A percentile compares a stretch with the other conserved stretches of the same genome.
Conservation (phyloP, 1,284 basidiomycete species). For the Tylopilus sp. region DNA sequence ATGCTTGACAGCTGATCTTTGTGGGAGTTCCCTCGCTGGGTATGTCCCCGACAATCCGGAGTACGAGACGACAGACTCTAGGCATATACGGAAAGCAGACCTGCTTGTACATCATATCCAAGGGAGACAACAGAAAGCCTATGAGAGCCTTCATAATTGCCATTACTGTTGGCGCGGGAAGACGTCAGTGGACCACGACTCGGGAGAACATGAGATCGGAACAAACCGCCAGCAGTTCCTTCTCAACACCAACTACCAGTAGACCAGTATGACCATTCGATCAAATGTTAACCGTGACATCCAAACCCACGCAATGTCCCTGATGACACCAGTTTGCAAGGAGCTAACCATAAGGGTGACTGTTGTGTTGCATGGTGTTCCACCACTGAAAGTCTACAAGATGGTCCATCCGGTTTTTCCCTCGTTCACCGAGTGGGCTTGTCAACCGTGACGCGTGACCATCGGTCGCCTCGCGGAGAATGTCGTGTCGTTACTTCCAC, state of each 20-base stretch:
- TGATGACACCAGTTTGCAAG: conserved; percentile 67
- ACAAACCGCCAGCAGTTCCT: conserved; percentile 64
- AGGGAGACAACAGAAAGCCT: conserved; percentile 72
- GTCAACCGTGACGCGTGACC: conserved; percentile 69
- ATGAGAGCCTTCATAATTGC: conserved; percentile 68
- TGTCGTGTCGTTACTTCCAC: conserved; percentile 71
- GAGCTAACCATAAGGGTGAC: conserved; percentile 65
- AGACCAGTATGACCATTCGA: conserved; percentile 1
- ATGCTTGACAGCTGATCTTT: too few species aligned
- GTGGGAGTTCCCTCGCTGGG: too few species aligned
- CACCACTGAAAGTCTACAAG: too few species aligned
- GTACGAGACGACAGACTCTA: too few species aligned
- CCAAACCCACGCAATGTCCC: conserved; percentile 43
- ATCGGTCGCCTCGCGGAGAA: conserved; percentile 61
- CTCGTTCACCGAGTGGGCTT: conserved; percentile 43
- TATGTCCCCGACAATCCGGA: too few species aligned
- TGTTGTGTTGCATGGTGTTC: conserved; percentile 63
- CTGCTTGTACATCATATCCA: too few species aligned
- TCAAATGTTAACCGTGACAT: background rate
- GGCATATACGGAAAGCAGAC: too few species aligned
- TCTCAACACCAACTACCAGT: conserved; percentile 62
- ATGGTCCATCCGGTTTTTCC: too few species aligned
- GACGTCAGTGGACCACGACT: too few species aligned
- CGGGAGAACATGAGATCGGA: background rate
- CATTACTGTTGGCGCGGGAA: conserved; percentile 46